Evolutionary conservation across 2,329 filamentous ascomycete genomes (phyloP).

Genomic region (Calonectria naviculata): DNA sequence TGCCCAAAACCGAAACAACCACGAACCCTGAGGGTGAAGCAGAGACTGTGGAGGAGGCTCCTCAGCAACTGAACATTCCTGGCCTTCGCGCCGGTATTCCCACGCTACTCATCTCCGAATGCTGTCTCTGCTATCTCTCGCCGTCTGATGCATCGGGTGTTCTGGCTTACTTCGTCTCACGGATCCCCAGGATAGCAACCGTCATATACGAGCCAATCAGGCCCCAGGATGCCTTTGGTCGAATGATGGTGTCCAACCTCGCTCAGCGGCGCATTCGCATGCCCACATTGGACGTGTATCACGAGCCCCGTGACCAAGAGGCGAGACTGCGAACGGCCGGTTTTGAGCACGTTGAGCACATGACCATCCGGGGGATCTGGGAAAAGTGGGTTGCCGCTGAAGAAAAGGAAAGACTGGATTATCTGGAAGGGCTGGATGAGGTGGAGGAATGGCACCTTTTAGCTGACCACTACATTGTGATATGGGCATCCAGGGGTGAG

Average conservation of each 20-base stretch:
- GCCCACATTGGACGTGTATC: slow-evolving; percentile 83
- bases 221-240: slow-evolving; percentile 86
- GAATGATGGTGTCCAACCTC: slow-evolving; percentile 92
- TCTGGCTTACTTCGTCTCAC: slow-evolving; percentile 71
- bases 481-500: slow-evolving; percentile 80
- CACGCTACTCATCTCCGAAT: slow-evolving; percentile 92
- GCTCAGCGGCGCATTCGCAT: slow-evolving; percentile 84
- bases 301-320: slow-evolving; percentile 75
- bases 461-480: slow-evolving; percentile 88
- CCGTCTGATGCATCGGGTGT: slow-evolving; percentile 72
- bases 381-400: slow-evolving; percentile 74
- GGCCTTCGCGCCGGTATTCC: slow-evolving; percentile 70
- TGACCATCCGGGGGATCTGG: slow-evolving; percentile 73
- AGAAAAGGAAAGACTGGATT: slow-evolving; percentile 84
- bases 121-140: slow-evolving; percentile 91
- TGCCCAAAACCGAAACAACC: background rate
- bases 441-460: slow-evolving; percentile 93
- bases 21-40: background rate
- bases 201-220: slow-evolving; percentile 91
- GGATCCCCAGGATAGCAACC: slow-evolving; percentile 63
- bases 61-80: slow-evolving; percentile 30
- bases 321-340: slow-evolving; percentile 74
- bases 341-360: slow-evolving; percentile 61
- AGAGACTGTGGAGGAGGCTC: slow-evolving; percentile 5
- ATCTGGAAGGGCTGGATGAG: slow-evolving; percentile 90